phyloP scores from a whole-genome alignment of 2,329 filamentous ascomycete species.

The Sclerotinia spermophila region DNA sequence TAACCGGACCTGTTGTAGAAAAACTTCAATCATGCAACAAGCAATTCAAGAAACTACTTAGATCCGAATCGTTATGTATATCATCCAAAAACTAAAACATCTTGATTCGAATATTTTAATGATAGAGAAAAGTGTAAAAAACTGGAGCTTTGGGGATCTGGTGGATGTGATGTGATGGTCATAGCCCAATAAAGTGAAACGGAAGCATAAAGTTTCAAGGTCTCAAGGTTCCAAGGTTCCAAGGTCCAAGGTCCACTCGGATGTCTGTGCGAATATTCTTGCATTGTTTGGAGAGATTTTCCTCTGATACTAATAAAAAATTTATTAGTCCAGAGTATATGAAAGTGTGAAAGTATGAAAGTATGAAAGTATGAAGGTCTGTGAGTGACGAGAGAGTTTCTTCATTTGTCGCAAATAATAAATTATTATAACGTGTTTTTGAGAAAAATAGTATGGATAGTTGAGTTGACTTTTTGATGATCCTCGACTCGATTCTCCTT shows the following conservation, averaged over 20 bases:
- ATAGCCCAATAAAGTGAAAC: slow-evolving; percentile 11
- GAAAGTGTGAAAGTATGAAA: no score
- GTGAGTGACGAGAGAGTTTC: neutral
- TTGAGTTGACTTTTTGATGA: neutral
- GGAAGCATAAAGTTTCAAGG: neutral
- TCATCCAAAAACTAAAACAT: neutral
- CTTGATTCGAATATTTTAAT: neutral
- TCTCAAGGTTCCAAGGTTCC: no score
- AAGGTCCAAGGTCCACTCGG: neutral
- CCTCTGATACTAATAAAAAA: no score
- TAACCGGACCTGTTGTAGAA: neutral
- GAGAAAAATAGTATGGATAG: neutral
- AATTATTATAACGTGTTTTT: no score
- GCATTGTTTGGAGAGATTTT: slow-evolving; percentile 1
- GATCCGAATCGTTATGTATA: neutral
- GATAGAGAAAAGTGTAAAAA: neutral
- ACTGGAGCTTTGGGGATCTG: neutral
- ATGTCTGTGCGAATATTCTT: slow-evolving; percentile 7
- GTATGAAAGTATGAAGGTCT: no score
- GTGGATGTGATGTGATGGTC: slow-evolving; percentile 12
- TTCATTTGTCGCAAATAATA: neutral
- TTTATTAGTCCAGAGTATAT: no score
- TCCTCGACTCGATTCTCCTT: neutral
- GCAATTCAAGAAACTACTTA: neutral
- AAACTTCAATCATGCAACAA: neutral